phyloP scores from a whole-genome alignment of 495 filamentous ascomycete genomes.

The Aspergillus biplanus region DNA sequence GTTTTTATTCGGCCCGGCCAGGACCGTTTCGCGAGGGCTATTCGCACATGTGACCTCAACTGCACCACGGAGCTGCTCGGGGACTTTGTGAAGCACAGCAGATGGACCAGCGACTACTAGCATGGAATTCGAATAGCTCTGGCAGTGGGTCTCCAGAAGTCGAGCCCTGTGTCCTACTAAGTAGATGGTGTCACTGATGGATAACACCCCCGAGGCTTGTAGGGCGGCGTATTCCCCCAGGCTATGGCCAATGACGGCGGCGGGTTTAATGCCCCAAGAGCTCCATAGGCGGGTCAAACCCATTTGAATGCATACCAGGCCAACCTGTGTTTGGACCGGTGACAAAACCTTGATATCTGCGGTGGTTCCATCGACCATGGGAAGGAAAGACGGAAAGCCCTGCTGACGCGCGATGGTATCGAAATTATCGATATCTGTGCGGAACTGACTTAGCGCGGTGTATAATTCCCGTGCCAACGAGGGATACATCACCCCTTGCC shows the following conservation, averaged over 20 bases:
- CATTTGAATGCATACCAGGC: constrained; percentile 71
- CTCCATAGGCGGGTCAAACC: constrained; percentile 68
- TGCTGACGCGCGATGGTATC: constrained; percentile 7
- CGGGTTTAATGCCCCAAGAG: not conserved
- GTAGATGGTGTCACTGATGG: constrained; percentile 73
- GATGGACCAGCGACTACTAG: constrained; percentile 54
- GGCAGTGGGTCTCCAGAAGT: constrained; percentile 24
- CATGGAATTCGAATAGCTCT: constrained; percentile 46
- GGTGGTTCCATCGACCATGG: not conserved
- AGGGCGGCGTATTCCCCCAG: constrained; percentile 84
- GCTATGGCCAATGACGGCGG: constrained; percentile 55
- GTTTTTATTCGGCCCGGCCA: constrained; percentile 53
- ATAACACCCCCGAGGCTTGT: constrained; percentile 73
- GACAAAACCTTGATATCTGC: not conserved
- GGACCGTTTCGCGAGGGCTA: constrained; percentile 60
- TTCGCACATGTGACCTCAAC: constrained; percentile 64
- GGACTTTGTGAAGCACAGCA: constrained; percentile 4
- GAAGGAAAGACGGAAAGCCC: constrained; percentile 10
- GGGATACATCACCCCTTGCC: constrained; percentile 4
- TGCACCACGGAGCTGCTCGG: constrained; percentile 16
- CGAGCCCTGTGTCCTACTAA: constrained; percentile 36
- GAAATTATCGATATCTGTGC: constrained; percentile 4
- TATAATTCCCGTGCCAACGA: constrained; percentile 1
- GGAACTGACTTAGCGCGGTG: constrained; percentile 3
- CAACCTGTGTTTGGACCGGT: constrained; percentile 1